These are phyloP conservation scores for Globisporangium cederbergense DNA, from an alignment of 352 stramenopile genomes.

Conservation along the genomic window DNA sequence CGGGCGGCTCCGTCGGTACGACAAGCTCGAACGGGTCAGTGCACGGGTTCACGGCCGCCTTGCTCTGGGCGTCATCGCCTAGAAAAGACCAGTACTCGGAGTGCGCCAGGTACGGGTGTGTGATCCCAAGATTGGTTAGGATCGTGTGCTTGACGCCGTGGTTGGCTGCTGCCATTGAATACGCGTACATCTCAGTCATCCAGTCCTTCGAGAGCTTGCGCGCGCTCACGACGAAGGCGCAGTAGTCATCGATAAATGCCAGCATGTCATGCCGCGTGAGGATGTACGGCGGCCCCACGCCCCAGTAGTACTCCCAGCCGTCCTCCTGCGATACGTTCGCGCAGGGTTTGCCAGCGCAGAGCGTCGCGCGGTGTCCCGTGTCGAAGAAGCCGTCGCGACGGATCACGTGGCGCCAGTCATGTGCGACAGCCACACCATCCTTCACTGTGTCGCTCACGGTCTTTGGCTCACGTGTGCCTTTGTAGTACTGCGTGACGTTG, in stretches of 20 bases:
- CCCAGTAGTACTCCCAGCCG: constrained; percentile 38
- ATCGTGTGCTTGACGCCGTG: constrained; percentile 54
- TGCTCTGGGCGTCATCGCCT: constrained; percentile 9
- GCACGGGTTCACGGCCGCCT: constrained; percentile 34
- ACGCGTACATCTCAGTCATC: constrained; percentile 65
- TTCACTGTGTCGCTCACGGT: constrained; percentile 38
- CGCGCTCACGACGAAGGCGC: constrained; percentile 32
- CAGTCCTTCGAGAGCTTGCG: constrained; percentile 34
- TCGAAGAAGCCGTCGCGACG: constrained; percentile 33
- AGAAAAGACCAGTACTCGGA: constrained; percentile 49
- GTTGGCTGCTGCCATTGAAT: constrained; percentile 41
- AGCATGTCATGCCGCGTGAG: constrained; percentile 42
- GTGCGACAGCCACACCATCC: constrained; percentile 38
- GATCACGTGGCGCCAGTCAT: constrained; percentile 45
- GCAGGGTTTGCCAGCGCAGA: constrained; percentile 33
- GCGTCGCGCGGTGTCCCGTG: constrained; percentile 2
- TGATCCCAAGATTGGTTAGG: constrained; percentile 37
- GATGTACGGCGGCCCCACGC: constrained; percentile 50
- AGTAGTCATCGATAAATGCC: constrained; percentile 48
- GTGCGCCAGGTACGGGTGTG: constrained; percentile 29
- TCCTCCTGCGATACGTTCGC: constrained; percentile 28
- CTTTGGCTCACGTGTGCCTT: constrained; percentile 21
- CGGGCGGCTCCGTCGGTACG: constrained; percentile 32
- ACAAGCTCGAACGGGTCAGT: constrained; percentile 28
- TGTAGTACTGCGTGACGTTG: constrained; percentile 39